These are phyloP conservation scores for Neoascochyta sp. DNA, from an alignment of 2,329 filamentous ascomycete genomes.

Conservation along the genomic window DNA sequence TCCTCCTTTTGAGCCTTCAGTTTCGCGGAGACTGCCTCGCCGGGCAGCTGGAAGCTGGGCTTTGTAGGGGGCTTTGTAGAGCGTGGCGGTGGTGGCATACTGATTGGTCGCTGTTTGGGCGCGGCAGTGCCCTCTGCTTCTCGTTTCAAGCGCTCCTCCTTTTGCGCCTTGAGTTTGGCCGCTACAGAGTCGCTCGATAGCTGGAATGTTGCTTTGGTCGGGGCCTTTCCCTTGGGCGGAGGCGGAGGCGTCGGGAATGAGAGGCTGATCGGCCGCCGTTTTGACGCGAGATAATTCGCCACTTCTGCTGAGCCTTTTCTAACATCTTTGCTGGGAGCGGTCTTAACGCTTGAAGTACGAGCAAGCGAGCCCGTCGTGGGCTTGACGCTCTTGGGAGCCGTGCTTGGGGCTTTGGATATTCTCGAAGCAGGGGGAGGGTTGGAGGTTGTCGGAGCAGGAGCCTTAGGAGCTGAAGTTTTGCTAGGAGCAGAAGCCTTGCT, in stretches of 20 bases:
- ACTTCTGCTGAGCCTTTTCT: conserved; percentile 24
- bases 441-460: too few relatives aligned
- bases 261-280: conserved; percentile 47
- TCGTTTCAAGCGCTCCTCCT: conserved; percentile 47
- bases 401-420: conserved; percentile 26
- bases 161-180: conserved; percentile 51
- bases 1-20: conserved; percentile 34
- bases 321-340: conserved; percentile 17
- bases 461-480: too few relatives aligned
- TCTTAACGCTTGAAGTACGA: conserved; percentile 28
- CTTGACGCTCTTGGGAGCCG: conserved; percentile 28
- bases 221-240: conserved; percentile 48
- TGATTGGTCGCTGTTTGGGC: conserved; percentile 41
- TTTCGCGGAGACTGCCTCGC: conserved; percentile 48
- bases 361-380: conserved; percentile 20
- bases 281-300: conserved; percentile 41
- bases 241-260: conserved; percentile 48
- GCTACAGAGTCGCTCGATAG: conserved; percentile 53
- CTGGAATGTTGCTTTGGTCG: conserved; percentile 50
- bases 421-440: conserved; percentile 14
- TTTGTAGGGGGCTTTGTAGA: conserved; percentile 51
- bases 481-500: too few relatives aligned
- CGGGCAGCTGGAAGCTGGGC: conserved; percentile 51
- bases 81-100: conserved; percentile 47
- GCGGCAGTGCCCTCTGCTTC: conserved; percentile 38